phyloP scores from a whole-genome alignment of 768 basidiomycete species.

The Phaeotremella fagi region DNA sequence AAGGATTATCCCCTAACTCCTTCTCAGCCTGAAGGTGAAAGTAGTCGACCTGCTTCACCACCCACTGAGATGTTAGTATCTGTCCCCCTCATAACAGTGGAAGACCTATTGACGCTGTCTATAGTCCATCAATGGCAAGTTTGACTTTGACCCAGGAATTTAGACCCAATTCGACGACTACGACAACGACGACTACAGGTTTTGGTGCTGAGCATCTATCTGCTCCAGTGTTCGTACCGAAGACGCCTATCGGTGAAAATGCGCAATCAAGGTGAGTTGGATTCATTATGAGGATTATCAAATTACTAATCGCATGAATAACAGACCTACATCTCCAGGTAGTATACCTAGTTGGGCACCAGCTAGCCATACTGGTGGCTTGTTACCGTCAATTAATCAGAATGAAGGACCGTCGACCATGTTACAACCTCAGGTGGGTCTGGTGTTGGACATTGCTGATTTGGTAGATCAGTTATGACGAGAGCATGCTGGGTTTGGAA shows the following conservation, averaged over 20 bases:
- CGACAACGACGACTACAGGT: constrained; percentile 1
- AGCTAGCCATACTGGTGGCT: constrained; percentile 4
- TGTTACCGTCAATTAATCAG: constrained; percentile 1
- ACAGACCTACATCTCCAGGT: neutral
- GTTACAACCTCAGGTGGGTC: neutral
- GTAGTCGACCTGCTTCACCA: neutral
- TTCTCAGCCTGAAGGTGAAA: neutral
- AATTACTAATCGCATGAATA: neutral
- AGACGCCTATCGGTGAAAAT: constrained; percentile 24
- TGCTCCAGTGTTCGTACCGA: constrained; percentile 44
- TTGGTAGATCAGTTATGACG: neutral
- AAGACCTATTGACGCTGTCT: neutral
- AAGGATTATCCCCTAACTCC: neutral
- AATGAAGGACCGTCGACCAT: neutral
- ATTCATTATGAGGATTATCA: neutral
- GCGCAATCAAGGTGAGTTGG: constrained; percentile 23
- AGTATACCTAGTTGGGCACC: constrained; percentile 9
- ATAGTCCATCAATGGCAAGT: neutral
- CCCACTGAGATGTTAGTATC: neutral
- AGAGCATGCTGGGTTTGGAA: neutral
- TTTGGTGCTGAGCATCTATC: constrained; percentile 32
- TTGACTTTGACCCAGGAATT: constrained; percentile 3
- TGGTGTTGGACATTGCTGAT: neutral
- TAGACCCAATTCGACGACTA: neutral
- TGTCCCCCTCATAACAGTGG: neutral